Evolutionary conservation across 2,329 filamentous ascomycete genomes (phyloP).

Genomic region (Talaromyces sp.): DNA sequence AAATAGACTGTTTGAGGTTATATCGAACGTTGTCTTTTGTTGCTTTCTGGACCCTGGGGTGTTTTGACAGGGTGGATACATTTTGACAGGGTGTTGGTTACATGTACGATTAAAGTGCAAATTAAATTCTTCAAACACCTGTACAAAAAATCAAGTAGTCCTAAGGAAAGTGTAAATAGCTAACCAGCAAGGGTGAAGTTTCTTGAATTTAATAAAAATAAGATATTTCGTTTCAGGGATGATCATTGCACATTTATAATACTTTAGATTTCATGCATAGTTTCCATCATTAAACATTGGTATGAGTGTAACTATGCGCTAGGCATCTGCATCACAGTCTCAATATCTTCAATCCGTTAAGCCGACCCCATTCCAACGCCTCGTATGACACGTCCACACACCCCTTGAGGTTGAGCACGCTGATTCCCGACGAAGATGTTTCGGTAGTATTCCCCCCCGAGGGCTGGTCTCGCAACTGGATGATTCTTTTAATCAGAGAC

Average conservation of each 20-base stretch:
- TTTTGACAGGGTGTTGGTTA: too few species aligned
- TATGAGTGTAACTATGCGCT: background rate
- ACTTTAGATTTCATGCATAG: background rate
- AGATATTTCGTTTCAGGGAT: too few species aligned
- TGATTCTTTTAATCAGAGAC: slow-evolving; percentile 28
- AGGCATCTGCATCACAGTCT: background rate
- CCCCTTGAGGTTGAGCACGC: slow-evolving; percentile 21
- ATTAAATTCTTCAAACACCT: too few species aligned
- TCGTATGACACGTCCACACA: slow-evolving; percentile 30
- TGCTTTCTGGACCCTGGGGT: too few species aligned
- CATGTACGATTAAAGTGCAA: too few species aligned
- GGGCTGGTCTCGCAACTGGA: slow-evolving; percentile 16
- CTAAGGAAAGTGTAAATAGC: too few species aligned
- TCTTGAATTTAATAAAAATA: too few species aligned
- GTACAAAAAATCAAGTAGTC: too few species aligned
- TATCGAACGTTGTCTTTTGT: too few species aligned
- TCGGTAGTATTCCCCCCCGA: background rate
- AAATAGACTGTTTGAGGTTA: too few species aligned
- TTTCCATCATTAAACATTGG: background rate
- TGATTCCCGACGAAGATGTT: slow-evolving; percentile 15
- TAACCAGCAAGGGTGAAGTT: too few species aligned
- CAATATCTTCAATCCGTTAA: slow-evolving; percentile 14
- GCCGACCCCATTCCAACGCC: slow-evolving; percentile 29
- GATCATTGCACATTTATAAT: background rate
- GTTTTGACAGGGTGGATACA: too few species aligned